phyloP scores from a whole-genome alignment of 495 filamentous ascomycete genomes.

The Platismatia glauca region DNA sequence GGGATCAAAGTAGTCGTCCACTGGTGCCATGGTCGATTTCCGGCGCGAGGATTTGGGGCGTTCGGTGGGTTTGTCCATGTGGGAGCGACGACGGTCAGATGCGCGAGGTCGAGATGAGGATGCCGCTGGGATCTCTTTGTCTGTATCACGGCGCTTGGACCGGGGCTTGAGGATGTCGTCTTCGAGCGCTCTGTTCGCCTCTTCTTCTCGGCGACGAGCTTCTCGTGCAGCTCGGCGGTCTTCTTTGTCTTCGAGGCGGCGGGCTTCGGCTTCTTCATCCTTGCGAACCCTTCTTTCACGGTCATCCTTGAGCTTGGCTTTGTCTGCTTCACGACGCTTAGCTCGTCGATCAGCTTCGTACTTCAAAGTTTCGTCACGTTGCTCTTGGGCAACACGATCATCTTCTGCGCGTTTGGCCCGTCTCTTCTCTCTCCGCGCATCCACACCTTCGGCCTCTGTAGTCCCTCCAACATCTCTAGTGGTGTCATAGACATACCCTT shows the following conservation, averaged over 20 bases:
- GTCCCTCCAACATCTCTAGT: constrained; percentile 28
- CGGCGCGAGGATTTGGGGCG: constrained; percentile 23
- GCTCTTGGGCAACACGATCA: constrained; percentile 28
- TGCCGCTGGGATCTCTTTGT: constrained; percentile 14
- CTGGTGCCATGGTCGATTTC: constrained; percentile 22
- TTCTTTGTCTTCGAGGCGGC: constrained; percentile 38
- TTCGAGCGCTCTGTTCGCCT: constrained; percentile 35
- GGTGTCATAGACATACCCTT: constrained; percentile 38
- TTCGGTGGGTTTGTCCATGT: constrained; percentile 16
- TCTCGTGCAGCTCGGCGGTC: constrained; percentile 41
- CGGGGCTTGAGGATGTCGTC: constrained; percentile 25
- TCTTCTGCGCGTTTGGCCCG: constrained; percentile 34
- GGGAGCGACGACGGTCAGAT: constrained; percentile 21
- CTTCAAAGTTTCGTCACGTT: constrained; percentile 32
- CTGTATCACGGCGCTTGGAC: constrained; percentile 16
- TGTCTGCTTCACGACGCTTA: constrained; percentile 35
- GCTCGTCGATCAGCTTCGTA: constrained; percentile 37
- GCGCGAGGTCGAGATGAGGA: constrained; percentile 21
- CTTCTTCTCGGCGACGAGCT: constrained; percentile 35
- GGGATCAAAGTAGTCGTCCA: constrained; percentile 35
- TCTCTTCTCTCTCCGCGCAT: constrained; percentile 44
- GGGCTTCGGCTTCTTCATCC: constrained; percentile 41
- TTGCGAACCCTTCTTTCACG: constrained; percentile 36
- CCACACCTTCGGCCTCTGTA: constrained; percentile 44
- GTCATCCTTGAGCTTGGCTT: constrained; percentile 31